A percentile compares a stretch with the other conserved stretches of the same genome.
Evolutionary conservation across 768 basidiomycete genomes (phyloP).

Genomic region (Serendipita sp.): DNA sequence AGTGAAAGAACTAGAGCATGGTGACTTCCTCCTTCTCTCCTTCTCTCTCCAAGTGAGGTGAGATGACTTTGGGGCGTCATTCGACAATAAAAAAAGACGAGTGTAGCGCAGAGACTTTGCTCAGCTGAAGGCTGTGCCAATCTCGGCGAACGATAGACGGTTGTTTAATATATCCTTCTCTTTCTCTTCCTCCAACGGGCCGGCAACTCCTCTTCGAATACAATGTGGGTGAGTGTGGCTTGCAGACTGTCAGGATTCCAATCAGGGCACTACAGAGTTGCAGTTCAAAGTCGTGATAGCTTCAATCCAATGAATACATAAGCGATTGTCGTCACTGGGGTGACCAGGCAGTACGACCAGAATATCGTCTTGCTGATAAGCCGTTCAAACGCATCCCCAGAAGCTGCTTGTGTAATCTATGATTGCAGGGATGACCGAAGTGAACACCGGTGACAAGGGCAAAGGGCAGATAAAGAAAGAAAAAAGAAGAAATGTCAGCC

Average conservation of each 20-base stretch:
- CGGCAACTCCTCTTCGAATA: neutral
- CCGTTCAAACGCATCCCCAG: conserved; percentile 78
- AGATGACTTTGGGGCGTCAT: neutral
- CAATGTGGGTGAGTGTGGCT: neutral
- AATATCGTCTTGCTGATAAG: conserved; percentile 84
- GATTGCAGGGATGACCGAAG: neutral
- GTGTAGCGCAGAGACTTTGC: neutral
- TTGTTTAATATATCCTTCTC: too few species aligned
- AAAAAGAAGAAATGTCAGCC: neutral
- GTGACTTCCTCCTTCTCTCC: too few species aligned
- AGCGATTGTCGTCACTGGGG: conserved; percentile 65
- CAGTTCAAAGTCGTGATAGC: neutral
- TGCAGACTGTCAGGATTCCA: neutral
- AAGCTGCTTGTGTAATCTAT: conserved; percentile 71
- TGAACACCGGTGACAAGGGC: neutral
- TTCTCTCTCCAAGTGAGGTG: neutral
- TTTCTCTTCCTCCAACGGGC: neutral
- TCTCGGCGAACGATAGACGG: too few species aligned
- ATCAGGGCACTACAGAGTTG: neutral
- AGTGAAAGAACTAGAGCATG: too few species aligned
- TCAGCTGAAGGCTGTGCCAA: neutral
- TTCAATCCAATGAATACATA: conserved; percentile 62
- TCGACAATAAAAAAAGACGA: neutral
- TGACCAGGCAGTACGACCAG: conserved; percentile 80
- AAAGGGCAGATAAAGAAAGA: neutral